Percentiles rank a stretch among this genome's conserved stretches.
phyloP scores from a whole-genome alignment of 78 protist species.

The Protostelium mycophagum region DNA sequence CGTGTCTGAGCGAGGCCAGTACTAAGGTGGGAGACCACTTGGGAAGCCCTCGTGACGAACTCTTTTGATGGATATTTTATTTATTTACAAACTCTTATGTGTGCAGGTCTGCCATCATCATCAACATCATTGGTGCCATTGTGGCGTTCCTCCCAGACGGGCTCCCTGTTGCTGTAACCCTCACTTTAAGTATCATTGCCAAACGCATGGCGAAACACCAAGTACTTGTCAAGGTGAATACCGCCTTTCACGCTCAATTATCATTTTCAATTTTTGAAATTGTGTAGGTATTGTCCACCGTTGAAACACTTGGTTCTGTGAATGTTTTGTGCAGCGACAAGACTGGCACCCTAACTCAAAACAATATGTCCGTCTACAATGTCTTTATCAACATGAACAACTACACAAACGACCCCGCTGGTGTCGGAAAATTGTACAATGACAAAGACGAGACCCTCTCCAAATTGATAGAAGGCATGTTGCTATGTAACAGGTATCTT shows the following conservation, averaged over 20 bases:
- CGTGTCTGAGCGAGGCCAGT: too few species aligned
- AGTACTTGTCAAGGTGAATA: constrained; percentile 9
- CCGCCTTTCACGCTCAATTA: neutral
- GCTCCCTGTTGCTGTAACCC: constrained; percentile 63
- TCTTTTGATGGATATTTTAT: too few species aligned
- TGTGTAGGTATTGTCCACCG: constrained; percentile 33
- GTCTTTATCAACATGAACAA: constrained; percentile 36
- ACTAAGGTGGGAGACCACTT: too few species aligned
- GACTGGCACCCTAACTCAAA: constrained; percentile 96
- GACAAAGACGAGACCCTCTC: constrained; percentile 22
- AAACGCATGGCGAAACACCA: constrained; percentile 41
- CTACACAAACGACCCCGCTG: constrained; percentile 12
- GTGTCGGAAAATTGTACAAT: constrained; percentile 19
- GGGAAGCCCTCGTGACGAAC: too few species aligned
- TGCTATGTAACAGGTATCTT: constrained; percentile 64
- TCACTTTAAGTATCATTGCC: constrained; percentile 39
- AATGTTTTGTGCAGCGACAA: constrained; percentile 85
- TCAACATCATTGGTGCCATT: constrained; percentile 74
- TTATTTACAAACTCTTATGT: neutral
- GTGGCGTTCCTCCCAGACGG: constrained; percentile 86
- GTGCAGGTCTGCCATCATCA: constrained; percentile 19
- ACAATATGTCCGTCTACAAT: constrained; percentile 79
- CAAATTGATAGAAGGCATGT: constrained; percentile 7
- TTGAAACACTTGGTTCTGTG: constrained; percentile 84
- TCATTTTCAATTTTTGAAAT: neutral